These are phyloP conservation scores for Leishmania gerbilli DNA, from an alignment of 208 protist species.

Conservation along the genomic window DNA sequence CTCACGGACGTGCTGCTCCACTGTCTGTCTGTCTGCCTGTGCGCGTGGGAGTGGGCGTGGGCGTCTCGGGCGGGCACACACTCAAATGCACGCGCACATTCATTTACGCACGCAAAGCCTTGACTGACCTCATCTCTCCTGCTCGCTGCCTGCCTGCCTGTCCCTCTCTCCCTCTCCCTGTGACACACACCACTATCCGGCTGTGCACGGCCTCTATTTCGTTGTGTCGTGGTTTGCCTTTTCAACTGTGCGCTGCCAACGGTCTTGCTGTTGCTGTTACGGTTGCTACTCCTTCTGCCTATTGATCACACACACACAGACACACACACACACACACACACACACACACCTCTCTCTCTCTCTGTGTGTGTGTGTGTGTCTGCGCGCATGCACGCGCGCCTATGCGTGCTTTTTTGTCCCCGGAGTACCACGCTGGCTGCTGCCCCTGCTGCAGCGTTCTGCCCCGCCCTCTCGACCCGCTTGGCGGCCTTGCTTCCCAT, in stretches of 20 bases:
- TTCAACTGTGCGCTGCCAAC: too few species aligned
- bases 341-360: too few species aligned
- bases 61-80: not conserved
- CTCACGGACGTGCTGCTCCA: too few species aligned
- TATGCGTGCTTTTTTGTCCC: not conserved
- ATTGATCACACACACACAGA: too few species aligned
- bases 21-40: not conserved
- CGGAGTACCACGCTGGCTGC: not conserved
- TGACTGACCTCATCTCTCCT: not conserved
- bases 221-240: too few species aligned
- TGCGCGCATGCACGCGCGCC: not conserved
- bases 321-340: too few species aligned
- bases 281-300: too few species aligned
- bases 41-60: too few species aligned
- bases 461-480: not conserved
- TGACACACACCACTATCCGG: not conserved
- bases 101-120: not conserved
- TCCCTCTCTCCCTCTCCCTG: not conserved
- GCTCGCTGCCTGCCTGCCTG: not conserved
- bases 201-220: not conserved
- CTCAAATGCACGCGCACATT: not conserved
- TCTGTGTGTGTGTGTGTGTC: not conserved
- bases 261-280: too few species aligned
- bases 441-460: not conserved
- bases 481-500: not conserved